A percentile compares a stretch with the other conserved stretches of the same genome.
phyloP scores from a whole-genome alignment of 2,329 filamentous ascomycete species.

The Acrocalymma vagum region DNA sequence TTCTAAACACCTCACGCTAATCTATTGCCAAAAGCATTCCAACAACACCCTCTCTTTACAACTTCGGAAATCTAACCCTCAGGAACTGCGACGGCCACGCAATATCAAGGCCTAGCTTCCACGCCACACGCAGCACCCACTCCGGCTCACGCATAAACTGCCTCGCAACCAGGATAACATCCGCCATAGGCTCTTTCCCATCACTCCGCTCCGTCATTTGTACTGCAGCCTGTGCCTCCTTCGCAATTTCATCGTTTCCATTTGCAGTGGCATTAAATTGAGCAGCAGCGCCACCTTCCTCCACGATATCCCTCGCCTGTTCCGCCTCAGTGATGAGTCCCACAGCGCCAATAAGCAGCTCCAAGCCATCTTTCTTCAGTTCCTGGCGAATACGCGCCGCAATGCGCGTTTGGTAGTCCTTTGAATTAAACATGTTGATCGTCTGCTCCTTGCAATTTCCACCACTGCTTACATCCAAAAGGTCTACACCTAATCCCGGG shows the following conservation, averaged over 20 bases:
- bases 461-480: constrained; percentile 56
- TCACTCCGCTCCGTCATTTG: constrained; percentile 44
- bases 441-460: constrained; percentile 56
- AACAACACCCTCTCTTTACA: too few species aligned
- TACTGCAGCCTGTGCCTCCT: constrained; percentile 40
- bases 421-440: constrained; percentile 48
- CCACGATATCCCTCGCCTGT: constrained; percentile 57
- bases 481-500: constrained; percentile 52
- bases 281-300: constrained; percentile 32
- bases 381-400: constrained; percentile 56
- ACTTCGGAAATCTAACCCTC: constrained; percentile 39
- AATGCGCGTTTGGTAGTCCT: constrained; percentile 60
- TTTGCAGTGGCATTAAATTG: constrained; percentile 17
- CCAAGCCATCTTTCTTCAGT: constrained; percentile 41
- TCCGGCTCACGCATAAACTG: constrained; percentile 65
- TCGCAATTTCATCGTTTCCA: constrained; percentile 32
- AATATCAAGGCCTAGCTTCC: constrained; percentile 58
- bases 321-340: constrained; percentile 63
- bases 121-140: constrained; percentile 62
- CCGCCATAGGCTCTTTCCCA: constrained; percentile 49
- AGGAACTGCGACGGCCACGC: constrained; percentile 59
- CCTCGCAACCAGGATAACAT: constrained; percentile 61
- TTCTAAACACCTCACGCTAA: too few species aligned
- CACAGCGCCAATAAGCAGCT: constrained; percentile 61
- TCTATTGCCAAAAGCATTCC: too few species aligned